phyloP scores from a whole-genome alignment of 257 asterid species.

The Solanum piurae region DNA sequence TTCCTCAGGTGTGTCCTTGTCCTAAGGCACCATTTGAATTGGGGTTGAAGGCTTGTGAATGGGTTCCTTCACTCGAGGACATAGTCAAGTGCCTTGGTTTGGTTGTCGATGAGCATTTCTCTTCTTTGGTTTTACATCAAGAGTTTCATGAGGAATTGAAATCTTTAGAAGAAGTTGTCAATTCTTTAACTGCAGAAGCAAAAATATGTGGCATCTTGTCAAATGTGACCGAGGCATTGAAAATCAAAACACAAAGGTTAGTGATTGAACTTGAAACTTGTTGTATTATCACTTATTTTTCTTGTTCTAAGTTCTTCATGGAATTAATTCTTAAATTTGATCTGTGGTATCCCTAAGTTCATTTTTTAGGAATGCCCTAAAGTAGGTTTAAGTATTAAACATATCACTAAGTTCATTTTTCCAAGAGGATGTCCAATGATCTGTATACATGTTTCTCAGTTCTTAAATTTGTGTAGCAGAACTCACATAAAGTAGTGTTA shows the following conservation, averaged over 20 bases:
- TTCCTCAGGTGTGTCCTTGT: constrained; percentile 66
- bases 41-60: constrained; percentile 64
- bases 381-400: background rate
- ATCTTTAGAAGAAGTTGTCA: constrained; percentile 37
- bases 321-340: background rate
- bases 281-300: background rate
- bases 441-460: background rate
- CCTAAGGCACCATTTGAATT: constrained; percentile 47
- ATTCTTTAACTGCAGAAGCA: constrained; percentile 66
- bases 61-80: constrained; percentile 65
- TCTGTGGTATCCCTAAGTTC: background rate
- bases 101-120: constrained; percentile 81
- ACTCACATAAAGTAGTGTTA: background rate
- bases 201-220: constrained; percentile 52
- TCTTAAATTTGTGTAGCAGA: background rate
- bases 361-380: background rate
- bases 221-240: constrained; percentile 40
- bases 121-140: constrained; percentile 58
- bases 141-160: constrained; percentile 58
- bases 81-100: constrained; percentile 54
- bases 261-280: background rate
- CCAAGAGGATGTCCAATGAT: background rate
- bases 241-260: constrained; percentile 27
- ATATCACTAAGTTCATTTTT: background rate
- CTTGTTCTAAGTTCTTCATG: background rate